phyloP scores from a whole-genome alignment of 1,139 yeast genomes.

The Saccharomyces hybrid region DNA sequence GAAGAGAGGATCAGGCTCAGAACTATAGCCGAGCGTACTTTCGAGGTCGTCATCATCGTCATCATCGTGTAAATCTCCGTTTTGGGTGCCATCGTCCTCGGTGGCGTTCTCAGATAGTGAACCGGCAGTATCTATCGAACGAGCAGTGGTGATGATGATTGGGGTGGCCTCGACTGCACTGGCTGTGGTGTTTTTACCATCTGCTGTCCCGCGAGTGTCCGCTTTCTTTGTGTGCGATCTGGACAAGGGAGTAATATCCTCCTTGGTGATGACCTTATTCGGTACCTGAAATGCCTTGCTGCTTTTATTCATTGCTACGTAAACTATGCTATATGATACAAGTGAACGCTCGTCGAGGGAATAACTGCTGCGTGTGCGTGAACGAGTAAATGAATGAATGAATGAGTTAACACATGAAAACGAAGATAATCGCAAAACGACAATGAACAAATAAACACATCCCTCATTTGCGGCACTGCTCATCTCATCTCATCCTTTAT shows the following conservation, averaged over 20 bases:
- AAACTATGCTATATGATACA: slow-evolving; percentile 1
- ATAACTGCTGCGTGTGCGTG: background rate
- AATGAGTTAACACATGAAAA: background rate
- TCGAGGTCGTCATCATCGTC: slow-evolving; percentile 6
- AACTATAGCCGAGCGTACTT: slow-evolving; percentile 3
- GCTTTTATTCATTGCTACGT: slow-evolving; percentile 1
- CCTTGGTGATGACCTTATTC: slow-evolving; percentile 19
- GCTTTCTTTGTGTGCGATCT: background rate
- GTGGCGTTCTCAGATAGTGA: background rate
- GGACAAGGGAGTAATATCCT: slow-evolving; percentile 22
- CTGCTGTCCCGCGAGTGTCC: background rate
- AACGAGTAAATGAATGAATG: background rate
- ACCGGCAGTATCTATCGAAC: slow-evolving; percentile 1
- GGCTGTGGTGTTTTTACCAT: background rate
- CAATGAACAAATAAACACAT: background rate
- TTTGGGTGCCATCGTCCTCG: slow-evolving; percentile 5
- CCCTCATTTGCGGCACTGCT: slow-evolving; percentile 1
- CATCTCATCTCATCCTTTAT: slow-evolving; percentile 1
- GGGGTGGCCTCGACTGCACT: background rate
- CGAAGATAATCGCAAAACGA: background rate
- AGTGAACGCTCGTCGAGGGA: background rate
- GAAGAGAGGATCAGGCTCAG: slow-evolving; percentile 3
- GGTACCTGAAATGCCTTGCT: slow-evolving; percentile 12
- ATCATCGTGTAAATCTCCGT: slow-evolving; percentile 3
- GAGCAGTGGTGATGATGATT: background rate